phyloP scores from a whole-genome alignment of 2,329 filamentous ascomycete genomes.

The Chaetomiaceae sp. region DNA sequence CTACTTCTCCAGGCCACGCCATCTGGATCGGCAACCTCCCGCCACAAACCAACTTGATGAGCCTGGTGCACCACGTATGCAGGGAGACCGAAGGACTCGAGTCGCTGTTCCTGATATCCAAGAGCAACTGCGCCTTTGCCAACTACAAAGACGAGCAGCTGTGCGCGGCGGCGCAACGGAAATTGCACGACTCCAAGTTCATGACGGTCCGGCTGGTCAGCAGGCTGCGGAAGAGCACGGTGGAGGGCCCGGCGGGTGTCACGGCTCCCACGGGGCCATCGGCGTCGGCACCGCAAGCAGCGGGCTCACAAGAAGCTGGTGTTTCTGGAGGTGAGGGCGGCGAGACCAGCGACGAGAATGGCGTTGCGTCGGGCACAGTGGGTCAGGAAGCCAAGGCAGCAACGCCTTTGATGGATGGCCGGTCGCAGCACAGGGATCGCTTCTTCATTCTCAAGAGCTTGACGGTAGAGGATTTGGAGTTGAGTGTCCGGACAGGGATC shows the following conservation, averaged over 20 bases:
- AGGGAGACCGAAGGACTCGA: conserved; percentile 73
- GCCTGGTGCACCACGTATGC: conserved; percentile 87
- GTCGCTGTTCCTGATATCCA: conserved; percentile 89
- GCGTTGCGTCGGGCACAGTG: neutral
- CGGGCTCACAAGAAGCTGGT: conserved; percentile 10
- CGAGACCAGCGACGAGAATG: neutral
- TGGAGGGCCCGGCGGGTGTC: conserved; percentile 43
- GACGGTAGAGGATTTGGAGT: conserved; percentile 82
- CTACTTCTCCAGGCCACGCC: conserved; percentile 61
- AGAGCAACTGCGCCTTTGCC: conserved; percentile 95
- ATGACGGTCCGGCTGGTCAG: conserved; percentile 82
- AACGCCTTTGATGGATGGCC: conserved; percentile 2
- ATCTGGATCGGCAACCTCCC: conserved; percentile 96
- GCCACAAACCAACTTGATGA: conserved; percentile 73
- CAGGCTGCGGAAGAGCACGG: conserved; percentile 61
- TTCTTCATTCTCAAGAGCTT: conserved; percentile 94
- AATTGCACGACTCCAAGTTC: conserved; percentile 88
- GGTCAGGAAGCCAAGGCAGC: conserved; percentile 19
- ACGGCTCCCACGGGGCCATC: conserved; percentile 54
- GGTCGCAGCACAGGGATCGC: conserved; percentile 53
- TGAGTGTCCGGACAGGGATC: conserved; percentile 79
- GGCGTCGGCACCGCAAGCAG: conserved; percentile 29
- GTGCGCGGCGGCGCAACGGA: conserved; percentile 71
- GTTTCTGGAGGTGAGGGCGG: neutral
- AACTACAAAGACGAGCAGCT: conserved; percentile 81